phyloP scores from a whole-genome alignment of 768 basidiomycete genomes.

The Hypholoma sublateritium region DNA sequence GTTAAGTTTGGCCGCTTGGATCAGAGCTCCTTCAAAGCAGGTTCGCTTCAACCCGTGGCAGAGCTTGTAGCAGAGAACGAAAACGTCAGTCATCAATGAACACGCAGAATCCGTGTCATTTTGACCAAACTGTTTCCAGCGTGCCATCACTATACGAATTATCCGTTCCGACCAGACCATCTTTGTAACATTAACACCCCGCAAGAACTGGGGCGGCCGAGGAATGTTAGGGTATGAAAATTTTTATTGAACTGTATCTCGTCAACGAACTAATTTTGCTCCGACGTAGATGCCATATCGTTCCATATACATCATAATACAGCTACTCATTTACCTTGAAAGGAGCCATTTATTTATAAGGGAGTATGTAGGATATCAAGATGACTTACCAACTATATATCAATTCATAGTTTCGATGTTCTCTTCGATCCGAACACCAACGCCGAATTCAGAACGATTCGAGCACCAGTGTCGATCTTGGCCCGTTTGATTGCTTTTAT shows the following conservation, averaged over 20 bases:
- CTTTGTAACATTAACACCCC: slow-evolving; percentile 61
- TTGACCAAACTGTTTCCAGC: slow-evolving; percentile 36
- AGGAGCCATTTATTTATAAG: neutral
- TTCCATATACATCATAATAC: slow-evolving; percentile 41
- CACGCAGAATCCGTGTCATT: neutral
- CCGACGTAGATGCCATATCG: slow-evolving; percentile 55
- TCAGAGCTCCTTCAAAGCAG: slow-evolving; percentile 45
- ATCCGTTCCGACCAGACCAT: slow-evolving; percentile 47
- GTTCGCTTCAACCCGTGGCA: slow-evolving; percentile 65
- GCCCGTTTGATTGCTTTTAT: slow-evolving; percentile 33
- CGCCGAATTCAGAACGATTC: slow-evolving; percentile 25
- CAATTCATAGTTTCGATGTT: slow-evolving; percentile 13
- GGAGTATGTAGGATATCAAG: slow-evolving; percentile 7
- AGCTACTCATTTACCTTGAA: too few relatives aligned
- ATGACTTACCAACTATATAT: neutral
- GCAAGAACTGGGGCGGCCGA: slow-evolving; percentile 83
- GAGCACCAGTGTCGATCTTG: slow-evolving; percentile 20
- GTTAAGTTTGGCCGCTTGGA: slow-evolving; percentile 71
- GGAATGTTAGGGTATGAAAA: slow-evolving; percentile 77
- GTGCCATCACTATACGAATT: slow-evolving; percentile 56
- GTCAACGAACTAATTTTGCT: neutral
- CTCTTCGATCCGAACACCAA: slow-evolving; percentile 33
- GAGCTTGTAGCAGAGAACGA: slow-evolving; percentile 76
- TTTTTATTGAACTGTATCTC: neutral
- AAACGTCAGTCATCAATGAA: slow-evolving; percentile 51